A percentile compares a stretch with the other conserved stretches of the same genome.
phyloP scores from a whole-genome alignment of 306 rosid genomes.

The Macrotyloma uniflorum region DNA sequence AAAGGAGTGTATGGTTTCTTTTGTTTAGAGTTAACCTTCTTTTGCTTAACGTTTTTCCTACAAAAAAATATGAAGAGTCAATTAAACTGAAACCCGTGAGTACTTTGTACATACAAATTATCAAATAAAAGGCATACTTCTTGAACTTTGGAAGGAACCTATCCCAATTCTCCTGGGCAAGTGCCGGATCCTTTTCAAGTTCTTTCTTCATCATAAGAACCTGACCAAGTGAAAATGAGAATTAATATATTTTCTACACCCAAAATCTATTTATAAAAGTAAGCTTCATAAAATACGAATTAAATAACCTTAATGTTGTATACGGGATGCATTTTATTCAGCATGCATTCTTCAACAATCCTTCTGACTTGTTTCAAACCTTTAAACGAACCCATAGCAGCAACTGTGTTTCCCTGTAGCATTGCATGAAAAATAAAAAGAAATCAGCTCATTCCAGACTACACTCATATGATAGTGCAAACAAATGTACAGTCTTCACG shows the following conservation, averaged over 20 bases:
- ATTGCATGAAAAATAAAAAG: conserved; percentile 22
- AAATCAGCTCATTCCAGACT: conserved; percentile 8
- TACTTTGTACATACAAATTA: conserved; percentile 16
- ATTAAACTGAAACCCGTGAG: conserved; percentile 20
- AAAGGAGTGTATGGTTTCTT: conserved; percentile 85
- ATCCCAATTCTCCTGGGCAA: conserved; percentile 88
- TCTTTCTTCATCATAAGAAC: conserved; percentile 91
- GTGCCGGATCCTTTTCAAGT: conserved; percentile 92
- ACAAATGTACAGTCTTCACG: not conserved
- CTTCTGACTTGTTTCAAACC: conserved; percentile 85
- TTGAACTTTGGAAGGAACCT: conserved; percentile 95
- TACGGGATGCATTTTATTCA: conserved; percentile 89
- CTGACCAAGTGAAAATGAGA: conserved; percentile 42
- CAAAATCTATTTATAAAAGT: not conserved
- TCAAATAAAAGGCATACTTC: conserved; percentile 55
- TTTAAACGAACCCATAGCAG: conserved; percentile 89
- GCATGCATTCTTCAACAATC: conserved; percentile 88
- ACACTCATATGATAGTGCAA: not conserved
- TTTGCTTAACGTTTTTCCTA: conserved; percentile 88
- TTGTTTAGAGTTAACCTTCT: conserved; percentile 70
- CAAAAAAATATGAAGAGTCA: conserved; percentile 27
- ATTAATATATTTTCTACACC: conserved; percentile 11
- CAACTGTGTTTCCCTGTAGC: conserved; percentile 80
- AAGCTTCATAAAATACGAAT: conserved; percentile 16
- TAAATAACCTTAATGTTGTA: conserved; percentile 80